Evolutionary conservation across 495 filamentous ascomycete genomes (phyloP), one percentile per base, ranked within the genome.

Genomic region (Penicillium paradoxum): DNA sequence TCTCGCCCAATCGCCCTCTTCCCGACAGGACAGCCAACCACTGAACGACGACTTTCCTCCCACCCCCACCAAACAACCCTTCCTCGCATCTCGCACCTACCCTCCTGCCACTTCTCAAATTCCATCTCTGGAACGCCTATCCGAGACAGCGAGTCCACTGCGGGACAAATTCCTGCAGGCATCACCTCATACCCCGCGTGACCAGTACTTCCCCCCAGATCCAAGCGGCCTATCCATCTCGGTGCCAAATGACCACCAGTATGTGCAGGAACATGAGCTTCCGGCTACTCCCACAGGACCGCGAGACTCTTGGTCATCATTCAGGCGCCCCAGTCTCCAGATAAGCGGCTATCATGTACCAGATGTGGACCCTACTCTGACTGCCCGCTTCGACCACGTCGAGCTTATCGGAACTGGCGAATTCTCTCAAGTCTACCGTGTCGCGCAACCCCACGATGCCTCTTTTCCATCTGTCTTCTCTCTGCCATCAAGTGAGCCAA

Each of bases 371-470:
- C 76, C 80, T 6, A 75, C 73, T 29, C 67, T 96, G 40, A 82
- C 79, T 7, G 73, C 79, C 2, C 80, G 86, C 33, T 98, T 98
- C 63, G 81, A 83, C 18, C 84, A 82, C 39, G 83, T 90, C 9
- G 85, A 90, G 49, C 68, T 85, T 14, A 77, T 91, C 52, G 91
- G 92, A 29, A 87, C 82, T 40, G 93, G 93, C 33, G 91, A 96
- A 60, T 97, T 97, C 67, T 97, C 93, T 0, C 78, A 86, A 54
- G 93, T 98, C 10, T 98, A 89, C 68, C 84, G 86, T 21, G 93
- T 96, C 17, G 77, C 80, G 36, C 68, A 81, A 34, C 73, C 75
- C 8, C 71, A 65, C 6, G 66, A 73, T 38, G 54, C 68, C 42
- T 57, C 71, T 41, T 63, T 72, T 61, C 57, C 72, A 44, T 69